Evolutionary conservation across 2,329 filamentous ascomycete genomes (phyloP).

Genomic region (Volutella citrinella): DNA sequence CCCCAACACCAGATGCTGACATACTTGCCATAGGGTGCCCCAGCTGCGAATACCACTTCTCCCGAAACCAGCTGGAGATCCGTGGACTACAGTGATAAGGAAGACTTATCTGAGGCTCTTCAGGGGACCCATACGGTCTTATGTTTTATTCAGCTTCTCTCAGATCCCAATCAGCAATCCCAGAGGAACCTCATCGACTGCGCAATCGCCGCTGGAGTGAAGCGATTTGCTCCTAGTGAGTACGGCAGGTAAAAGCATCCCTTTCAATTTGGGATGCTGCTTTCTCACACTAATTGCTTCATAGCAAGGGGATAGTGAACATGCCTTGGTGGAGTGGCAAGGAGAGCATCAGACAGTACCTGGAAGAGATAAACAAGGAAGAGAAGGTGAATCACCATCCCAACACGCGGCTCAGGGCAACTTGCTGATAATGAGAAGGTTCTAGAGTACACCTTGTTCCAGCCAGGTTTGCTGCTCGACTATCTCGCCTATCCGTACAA

Average conservation of each 20-base stretch:
- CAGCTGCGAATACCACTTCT: slow-evolving; percentile 1
- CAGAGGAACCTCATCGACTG: slow-evolving; percentile 60
- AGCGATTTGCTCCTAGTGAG: slow-evolving; percentile 59
- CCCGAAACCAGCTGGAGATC: slow-evolving; percentile 36
- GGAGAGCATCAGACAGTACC: slow-evolving; percentile 43
- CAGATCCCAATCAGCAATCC: slow-evolving; percentile 32
- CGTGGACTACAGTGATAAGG: slow-evolving; percentile 42
- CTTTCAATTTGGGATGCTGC: no score
- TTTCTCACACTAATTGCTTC: background rate
- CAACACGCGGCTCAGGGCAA: no score
- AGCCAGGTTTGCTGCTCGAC: slow-evolving; percentile 51
- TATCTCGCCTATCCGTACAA: slow-evolving; percentile 49
- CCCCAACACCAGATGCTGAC: background rate
- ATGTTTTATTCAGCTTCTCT: slow-evolving; percentile 41
- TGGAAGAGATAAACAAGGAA: slow-evolving; percentile 46
- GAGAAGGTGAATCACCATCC: slow-evolving; percentile 29
- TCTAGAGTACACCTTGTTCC: slow-evolving; percentile 54
- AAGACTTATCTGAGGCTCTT: slow-evolving; percentile 34
- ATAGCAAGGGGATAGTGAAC: background rate
- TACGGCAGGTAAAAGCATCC: slow-evolving; percentile 37
- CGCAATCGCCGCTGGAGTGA: slow-evolving; percentile 55
- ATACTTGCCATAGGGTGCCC: slow-evolving; percentile 5
- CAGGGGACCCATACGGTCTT: slow-evolving; percentile 47
- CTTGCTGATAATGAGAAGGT: slow-evolving; percentile 34
- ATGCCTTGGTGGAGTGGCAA: slow-evolving; percentile 52